Percentiles rank a stretch among this genome's conserved stretches.
Evolutionary conservation across 2,329 filamentous ascomycete species (phyloP).

Genomic region (Aureobasidium zeae): DNA sequence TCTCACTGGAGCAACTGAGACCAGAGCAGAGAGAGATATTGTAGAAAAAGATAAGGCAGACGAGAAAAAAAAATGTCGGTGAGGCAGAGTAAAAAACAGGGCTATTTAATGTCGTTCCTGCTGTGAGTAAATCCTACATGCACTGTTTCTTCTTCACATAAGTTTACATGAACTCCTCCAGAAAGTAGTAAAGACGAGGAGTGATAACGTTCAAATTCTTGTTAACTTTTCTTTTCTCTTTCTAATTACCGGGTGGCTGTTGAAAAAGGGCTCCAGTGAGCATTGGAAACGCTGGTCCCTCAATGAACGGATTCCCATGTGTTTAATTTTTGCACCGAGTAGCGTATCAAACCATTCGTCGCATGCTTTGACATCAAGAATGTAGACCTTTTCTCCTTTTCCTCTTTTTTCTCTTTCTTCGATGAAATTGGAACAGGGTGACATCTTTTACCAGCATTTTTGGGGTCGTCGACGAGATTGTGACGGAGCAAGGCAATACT

Average conservation of each 20-base stretch:
- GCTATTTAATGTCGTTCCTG: too few species aligned
- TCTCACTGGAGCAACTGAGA: background rate
- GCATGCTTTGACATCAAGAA: background rate
- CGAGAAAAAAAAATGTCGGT: too few species aligned
- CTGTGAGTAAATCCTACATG: too few species aligned
- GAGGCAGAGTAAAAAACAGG: too few species aligned
- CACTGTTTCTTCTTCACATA: too few species aligned
- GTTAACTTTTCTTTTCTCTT: too few species aligned
- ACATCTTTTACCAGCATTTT: background rate
- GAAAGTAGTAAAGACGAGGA: too few species aligned
- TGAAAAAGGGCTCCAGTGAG: background rate
- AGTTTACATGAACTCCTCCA: too few species aligned
- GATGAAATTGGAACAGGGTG: constrained; percentile 4
- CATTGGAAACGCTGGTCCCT: background rate
- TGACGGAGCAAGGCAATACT: background rate
- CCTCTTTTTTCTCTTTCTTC: background rate
- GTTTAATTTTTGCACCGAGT: background rate
- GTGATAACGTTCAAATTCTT: too few species aligned
- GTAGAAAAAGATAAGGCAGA: too few species aligned
- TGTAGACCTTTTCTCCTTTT: background rate
- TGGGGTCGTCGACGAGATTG: background rate
- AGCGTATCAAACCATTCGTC: too few species aligned
- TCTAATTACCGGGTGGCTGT: background rate
- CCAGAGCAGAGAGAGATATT: background rate
- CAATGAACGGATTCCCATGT: too few species aligned